Evolutionary conservation across 345 rosid genomes (phyloP).

Genomic region (Pistacia atlantica): DNA sequence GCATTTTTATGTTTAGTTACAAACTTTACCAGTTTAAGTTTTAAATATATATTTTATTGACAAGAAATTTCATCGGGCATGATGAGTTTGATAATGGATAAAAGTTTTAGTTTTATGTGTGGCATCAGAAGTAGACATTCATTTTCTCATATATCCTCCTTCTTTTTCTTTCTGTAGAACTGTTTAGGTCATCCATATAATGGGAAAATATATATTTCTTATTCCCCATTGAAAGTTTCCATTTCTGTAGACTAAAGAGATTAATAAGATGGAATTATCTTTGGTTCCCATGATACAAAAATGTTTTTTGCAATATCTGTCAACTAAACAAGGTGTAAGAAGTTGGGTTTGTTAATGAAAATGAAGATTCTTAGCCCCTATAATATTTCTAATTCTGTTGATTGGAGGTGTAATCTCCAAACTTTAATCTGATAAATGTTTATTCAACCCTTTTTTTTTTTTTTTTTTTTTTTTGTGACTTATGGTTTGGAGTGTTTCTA

Average conservation of each 20-base stretch:
- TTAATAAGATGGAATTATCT: background rate
- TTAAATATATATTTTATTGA: background rate
- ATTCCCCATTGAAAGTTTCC: background rate
- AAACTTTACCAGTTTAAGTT: background rate
- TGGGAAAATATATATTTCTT: background rate
- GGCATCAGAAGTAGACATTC: background rate
- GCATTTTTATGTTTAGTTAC: background rate
- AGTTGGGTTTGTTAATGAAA: background rate
- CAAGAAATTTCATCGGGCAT: background rate
- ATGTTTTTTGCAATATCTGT: background rate
- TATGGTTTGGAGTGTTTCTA: background rate
- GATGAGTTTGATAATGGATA: background rate
- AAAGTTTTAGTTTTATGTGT: background rate
- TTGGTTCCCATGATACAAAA: background rate
- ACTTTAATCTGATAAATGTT: background rate
- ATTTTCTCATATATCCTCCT: no score
- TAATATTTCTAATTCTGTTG: background rate
- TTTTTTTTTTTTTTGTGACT: background rate
- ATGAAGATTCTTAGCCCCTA: background rate
- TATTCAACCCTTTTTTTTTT: background rate
- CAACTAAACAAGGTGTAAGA: background rate
- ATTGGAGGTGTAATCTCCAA: background rate
- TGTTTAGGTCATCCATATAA: background rate
- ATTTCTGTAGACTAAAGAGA: background rate
- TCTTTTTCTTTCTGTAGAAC: background rate